Evolutionary conservation across 345 rosid species (phyloP), one percentile per base, ranked within the genome.

Genomic region (Excoecaria cochinchinensis): DNA sequence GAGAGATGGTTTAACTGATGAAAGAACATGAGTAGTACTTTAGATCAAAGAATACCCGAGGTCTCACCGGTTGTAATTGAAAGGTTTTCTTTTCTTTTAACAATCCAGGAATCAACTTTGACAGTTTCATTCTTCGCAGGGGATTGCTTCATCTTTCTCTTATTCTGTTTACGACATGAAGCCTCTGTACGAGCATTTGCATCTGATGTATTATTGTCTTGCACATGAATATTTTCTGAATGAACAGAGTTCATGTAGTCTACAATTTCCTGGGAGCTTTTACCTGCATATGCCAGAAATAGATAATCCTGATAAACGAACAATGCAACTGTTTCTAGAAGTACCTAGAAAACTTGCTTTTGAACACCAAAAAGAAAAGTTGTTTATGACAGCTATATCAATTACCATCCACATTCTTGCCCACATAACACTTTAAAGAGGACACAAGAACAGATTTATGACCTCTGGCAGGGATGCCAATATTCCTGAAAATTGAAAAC

Each of bases 381-480:
- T 50, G 46, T 75, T 56, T 73, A 14, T 47, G 17, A 36, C 31
- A 22, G 52, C 40, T 70, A 58, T 56, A 38, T 16, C 22, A 69
- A 69, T 77, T 84, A 91, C 99, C 98, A 13, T 77, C 81, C 46
- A 70, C 73, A 74, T 82, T 82, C 62, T 79, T 78, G 74, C 82
- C 85, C 79, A 85, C 47, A 73, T 84, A 88, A 80, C 75, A 67
- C 85, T 81, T 89, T 72, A 93, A 82, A 77, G 97, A 82, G 67
- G 90, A 84, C 66, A 95, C 81, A 59, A 93, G 95, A 42, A 90
- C 93, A n/a, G 47, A 64, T 82, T 93, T 93, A 57, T 85, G 83
- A 74, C 99, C 94, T 84, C 85, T 91, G 53, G 86, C 87, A 60
- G 99, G 88, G 77, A 91, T 48, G 63, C 99, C 95, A 78, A 79